Evolutionary conservation across 148 eudicot species (phyloP), one percentile per base, ranked within the genome.

Genomic region (Cornus florida): DNA sequence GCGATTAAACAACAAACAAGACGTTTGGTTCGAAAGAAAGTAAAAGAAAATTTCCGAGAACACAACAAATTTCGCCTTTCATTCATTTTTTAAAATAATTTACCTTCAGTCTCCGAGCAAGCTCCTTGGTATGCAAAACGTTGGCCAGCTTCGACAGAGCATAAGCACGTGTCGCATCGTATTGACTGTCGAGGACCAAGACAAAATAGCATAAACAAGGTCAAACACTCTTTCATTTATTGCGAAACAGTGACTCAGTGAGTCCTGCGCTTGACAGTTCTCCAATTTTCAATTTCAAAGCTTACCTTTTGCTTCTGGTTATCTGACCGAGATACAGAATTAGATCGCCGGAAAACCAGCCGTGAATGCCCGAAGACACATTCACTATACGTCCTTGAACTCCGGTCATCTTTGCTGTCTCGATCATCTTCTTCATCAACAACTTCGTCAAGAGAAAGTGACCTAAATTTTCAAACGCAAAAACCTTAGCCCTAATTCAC

Each of bases 131-230:
- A 81, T 93, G 97, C 84, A 95, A 84, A 78, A 95, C 89, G 84
- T 90, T 92, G 67, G 98, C 98, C 12, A 95, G 94, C 88, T 95
- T 95, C 38, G 98, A 95, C 75, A 93, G 87, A 72, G 97, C 91
- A 83, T 95, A 95, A 10, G 98, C 98, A 84, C 98, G 97, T 82
- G 98, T 90, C 14, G 93, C 93, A 78, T 95, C 93, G 83, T 95
- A 95, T 20, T 87, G 65, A 70, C 94, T 91, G 87, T 23, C 39
- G 2, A 68, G 79, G 28, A 78, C 74, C 60, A n/a, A 69, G 53
- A 72, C 59, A 72, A 17, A 72, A 57, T 19, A 33, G 76, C 84
- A 84, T 19, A 38, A 57, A 70, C 71, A 78, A 73, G 75, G 72
- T 75, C 64, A 78, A 41, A 81, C 32, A 24, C 69, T 10, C 3